Evolutionary conservation across 1,284 basidiomycete genomes (phyloP), one percentile per base, ranked within the genome.

Genomic region (Rhodotorula sp.): DNA sequence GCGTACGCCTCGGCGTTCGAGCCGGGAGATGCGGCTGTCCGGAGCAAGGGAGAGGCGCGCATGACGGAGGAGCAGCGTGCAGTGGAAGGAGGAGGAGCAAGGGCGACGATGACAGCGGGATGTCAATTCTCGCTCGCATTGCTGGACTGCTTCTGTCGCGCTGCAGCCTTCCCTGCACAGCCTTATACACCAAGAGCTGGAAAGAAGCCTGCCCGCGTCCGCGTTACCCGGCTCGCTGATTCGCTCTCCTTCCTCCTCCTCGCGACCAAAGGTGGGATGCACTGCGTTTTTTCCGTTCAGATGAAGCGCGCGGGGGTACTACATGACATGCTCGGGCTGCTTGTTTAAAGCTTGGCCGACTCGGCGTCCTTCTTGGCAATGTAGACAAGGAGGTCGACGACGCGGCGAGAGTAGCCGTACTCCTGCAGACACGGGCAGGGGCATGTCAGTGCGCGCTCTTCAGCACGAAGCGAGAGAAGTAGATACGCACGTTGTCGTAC

Each of bases 381-480:
- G 85, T 85, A 92, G 77, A 88, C 85, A 81, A 97, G 85, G 74
- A 98, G 88, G 84, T 98, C 96, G 83, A 90, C 89, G 73, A 97
- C 94, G 82, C 96, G 90, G 83, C 87, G 89, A 67, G 94, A 97
- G 90, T 98, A 98, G 39, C 94, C 67, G 71, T 66, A 69, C 57
- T 72, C 67, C 63, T 80, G 32, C 17, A 32, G 10, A 61, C 3
- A 34, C 17, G 8, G 10, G 8, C 27, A 44, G 27, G 25, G 17
- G 21, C 7, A n/a, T 8, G 59, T 56, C 34, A 48, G 59, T 6
- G 9, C n/a, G 17, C 10, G 19, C 10, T 19, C 17, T 9, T 9
- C 39, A 8, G 32, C 34, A 5, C 10, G 25, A 39, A n/a, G 37
- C 29, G 25, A 55, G 44, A 32, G 12, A 29, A 36, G 27, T 0